Evolutionary conservation across 2,329 filamentous ascomycete species (phyloP).

Genomic region (Botrytis medusae): DNA sequence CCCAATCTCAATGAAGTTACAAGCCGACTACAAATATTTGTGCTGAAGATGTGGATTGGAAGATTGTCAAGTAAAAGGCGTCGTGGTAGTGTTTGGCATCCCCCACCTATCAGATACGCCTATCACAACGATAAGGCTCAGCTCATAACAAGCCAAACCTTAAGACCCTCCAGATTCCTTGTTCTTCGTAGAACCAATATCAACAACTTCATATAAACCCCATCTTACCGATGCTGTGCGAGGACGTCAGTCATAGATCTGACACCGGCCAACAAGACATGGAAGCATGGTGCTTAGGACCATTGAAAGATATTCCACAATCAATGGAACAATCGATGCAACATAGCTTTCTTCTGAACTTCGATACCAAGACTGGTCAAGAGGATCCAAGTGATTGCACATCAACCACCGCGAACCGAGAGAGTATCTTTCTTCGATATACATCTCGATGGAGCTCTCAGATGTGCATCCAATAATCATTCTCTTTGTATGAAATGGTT

Average conservation of each 20-base stretch:
- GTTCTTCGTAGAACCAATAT: not conserved
- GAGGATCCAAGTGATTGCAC: not conserved
- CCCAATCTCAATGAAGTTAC: not conserved
- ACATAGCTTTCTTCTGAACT: not conserved
- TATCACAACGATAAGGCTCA: not conserved
- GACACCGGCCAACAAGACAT: not conserved
- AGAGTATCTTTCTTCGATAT: accelerated
- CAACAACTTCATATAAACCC: not conserved
- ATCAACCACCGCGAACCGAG: not conserved
- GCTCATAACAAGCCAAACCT: not conserved
- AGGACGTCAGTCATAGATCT: not conserved
- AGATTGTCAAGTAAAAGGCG: conserved; percentile 13
- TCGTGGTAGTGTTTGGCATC: not conserved
- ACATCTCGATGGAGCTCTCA: not conserved
- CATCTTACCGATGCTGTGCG: not conserved
- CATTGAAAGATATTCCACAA: not conserved
- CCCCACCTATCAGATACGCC: not conserved
- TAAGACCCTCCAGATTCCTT: not conserved
- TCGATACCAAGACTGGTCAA: not conserved
- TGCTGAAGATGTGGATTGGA: not conserved
- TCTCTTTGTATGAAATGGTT: not conserved
- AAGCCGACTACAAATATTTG: not conserved
- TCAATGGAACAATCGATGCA: not conserved
- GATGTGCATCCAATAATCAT: not conserved
- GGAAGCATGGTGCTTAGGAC: not conserved